Percentiles rank a stretch among this genome's conserved stretches.
Evolutionary conservation across 805 yeast genomes (phyloP).

Genomic region (Ascoidea tarda): DNA sequence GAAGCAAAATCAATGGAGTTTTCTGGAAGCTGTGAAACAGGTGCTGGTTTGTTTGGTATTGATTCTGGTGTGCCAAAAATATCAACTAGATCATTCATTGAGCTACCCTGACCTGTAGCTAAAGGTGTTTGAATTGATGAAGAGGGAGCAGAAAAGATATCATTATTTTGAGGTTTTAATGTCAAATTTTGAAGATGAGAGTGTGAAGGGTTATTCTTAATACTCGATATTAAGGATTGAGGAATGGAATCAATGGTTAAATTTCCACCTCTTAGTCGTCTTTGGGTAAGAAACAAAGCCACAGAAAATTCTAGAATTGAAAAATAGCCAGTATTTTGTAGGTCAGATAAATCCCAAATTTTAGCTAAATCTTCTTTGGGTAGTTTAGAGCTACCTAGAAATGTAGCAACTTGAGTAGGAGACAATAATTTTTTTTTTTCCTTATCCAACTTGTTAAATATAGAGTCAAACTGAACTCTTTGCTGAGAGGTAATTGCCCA

Average conservation of each 20-base stretch:
- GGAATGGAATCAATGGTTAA: constrained; percentile 68
- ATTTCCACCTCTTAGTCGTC: constrained; percentile 60
- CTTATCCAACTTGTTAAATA: constrained; percentile 71
- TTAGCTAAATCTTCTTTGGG: constrained; percentile 74
- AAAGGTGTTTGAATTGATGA: constrained; percentile 12
- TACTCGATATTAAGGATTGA: constrained; percentile 32
- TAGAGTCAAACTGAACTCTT: constrained; percentile 62
- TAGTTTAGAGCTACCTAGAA: constrained; percentile 77
- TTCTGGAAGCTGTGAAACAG: constrained; percentile 14
- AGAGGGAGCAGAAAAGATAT: constrained; percentile 23
- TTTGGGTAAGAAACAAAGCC: constrained; percentile 88
- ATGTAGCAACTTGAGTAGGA: constrained; percentile 75
- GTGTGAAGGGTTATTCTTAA: constrained; percentile 14
- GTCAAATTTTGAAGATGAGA: constrained; percentile 11
- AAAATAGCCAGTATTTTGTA: constrained; percentile 74
- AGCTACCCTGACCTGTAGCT: constrained; percentile 9
- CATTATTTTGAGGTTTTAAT: constrained; percentile 6
- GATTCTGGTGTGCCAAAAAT: constrained; percentile 4
- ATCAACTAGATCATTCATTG: constrained; percentile 10
- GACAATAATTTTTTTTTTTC: constrained; percentile 44
- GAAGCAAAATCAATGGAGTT: constrained; percentile 1
- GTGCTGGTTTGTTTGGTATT: constrained; percentile 11
- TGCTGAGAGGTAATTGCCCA: constrained; percentile 63
- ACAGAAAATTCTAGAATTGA: constrained; percentile 75
- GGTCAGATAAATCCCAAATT: constrained; percentile 91